Conservation (phyloP, 75 land plant species). For the Picea glauca region DNA sequence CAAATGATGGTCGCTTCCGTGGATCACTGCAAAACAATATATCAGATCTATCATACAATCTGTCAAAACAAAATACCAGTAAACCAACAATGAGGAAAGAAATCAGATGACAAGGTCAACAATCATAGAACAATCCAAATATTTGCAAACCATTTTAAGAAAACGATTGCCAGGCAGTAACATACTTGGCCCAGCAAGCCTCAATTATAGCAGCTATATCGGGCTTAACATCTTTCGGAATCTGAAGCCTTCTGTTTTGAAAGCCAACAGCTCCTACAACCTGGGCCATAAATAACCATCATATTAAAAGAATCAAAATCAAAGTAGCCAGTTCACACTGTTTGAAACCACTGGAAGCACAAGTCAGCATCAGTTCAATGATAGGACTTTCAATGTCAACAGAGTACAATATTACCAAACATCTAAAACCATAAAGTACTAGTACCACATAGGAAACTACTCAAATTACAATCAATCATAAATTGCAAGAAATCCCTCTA, state of each 20-base stretch:
- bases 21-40: constrained; percentile 63
- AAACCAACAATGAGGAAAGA: background rate
- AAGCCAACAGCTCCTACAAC: constrained; percentile 91
- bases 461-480: no score
- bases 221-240: constrained; percentile 58
- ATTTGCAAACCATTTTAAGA: background rate
- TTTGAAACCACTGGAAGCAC: no score
- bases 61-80: background rate
- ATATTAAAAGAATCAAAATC: no score
- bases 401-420: no score
- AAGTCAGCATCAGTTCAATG: no score
- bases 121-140: background rate
- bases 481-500: no score
- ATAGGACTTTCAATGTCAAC: no score
- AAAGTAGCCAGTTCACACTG: no score
- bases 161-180: background rate
- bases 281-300: constrained; percentile 21
- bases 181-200: constrained; percentile 73
- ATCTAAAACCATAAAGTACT: no score
- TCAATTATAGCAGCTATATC: constrained; percentile 56
- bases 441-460: no score
- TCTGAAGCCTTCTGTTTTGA: constrained; percentile 63
- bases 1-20: constrained; percentile 65
- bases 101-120: background rate
- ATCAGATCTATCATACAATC: background rate